Base-by-base conservation (phyloP, 495 filamentous ascomycete species). In the Aspergillus bertholletiae region DNA sequence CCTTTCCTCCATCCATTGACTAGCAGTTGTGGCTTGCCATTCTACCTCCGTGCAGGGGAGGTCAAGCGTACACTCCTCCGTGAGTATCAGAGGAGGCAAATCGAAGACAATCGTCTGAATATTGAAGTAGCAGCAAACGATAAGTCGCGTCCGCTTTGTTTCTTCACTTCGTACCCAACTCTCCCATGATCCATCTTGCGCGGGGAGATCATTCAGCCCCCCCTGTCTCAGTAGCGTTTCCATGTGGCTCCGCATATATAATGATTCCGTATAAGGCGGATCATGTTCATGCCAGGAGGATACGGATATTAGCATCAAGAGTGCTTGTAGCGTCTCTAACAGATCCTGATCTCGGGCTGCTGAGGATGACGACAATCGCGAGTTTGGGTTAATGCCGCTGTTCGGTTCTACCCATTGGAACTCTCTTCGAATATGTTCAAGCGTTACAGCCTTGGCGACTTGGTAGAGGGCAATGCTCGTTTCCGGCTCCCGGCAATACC, bases 1-100 rank as follows among this genome's bases (percentile, higher is more conserved):
- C 20, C 67, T 57, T 28, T 61, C 67, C 1, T 56, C 51, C 13
- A 69, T 60, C 72, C 72, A 75, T 30, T 62, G 34, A 9, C 58
- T 55, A 9, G 64, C 56, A 0, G 23, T 56, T 1, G 61, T 39
- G 7, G 70, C 70, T 34, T 69, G 68, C 72, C 72, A 75, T 60
- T 73, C 72, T 15, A 62, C 63, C 40, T 75, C 62, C 68, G 74
- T 56, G 46, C 78, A 81, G 2, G 87, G 87, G 8, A 88, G 70
- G 44, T 78, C 77, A 4, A 88, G 65, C 1, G 81, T 74, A 9
- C 88, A 62, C 51, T 90, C 85, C 1, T 83, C 82, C 1, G 81
- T 86, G 7, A 87, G 63, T 1, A 90, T 73, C 40, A 79, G 60
- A 0, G 79, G 77, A 0, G 79, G 77, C 9, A 76, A 60, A 46